phyloP scores from a whole-genome alignment of 2,329 filamentous ascomycete species.

The Colletotrichum horii region DNA sequence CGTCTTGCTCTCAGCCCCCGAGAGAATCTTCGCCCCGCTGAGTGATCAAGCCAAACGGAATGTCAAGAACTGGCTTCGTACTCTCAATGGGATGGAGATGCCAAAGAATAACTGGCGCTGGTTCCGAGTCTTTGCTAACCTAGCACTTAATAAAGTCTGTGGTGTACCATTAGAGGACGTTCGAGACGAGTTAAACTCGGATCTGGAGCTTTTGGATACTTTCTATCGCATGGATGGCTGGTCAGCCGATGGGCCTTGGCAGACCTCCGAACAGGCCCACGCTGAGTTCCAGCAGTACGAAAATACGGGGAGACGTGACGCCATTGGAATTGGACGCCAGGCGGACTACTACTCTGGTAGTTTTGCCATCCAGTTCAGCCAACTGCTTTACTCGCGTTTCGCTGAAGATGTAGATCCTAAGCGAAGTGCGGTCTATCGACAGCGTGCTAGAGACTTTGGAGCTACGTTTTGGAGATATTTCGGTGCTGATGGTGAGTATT shows the following conservation, averaged over 20 bases:
- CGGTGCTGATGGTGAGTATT: slow-evolving; percentile 41
- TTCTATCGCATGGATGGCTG: slow-evolving; percentile 52
- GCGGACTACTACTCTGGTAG: slow-evolving; percentile 60
- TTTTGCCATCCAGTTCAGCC: slow-evolving; percentile 58
- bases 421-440: slow-evolving; percentile 39
- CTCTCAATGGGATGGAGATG: slow-evolving; percentile 49
- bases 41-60: slow-evolving; percentile 34
- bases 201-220: slow-evolving; percentile 47
- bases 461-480: slow-evolving; percentile 53
- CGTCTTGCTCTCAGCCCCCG: slow-evolving; percentile 49
- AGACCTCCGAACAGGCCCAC: slow-evolving; percentile 25
- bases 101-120: slow-evolving; percentile 57
- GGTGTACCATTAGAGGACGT: slow-evolving; percentile 39
- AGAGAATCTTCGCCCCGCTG: slow-evolving; percentile 35
- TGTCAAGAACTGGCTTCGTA: slow-evolving; percentile 44
- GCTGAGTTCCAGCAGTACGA: slow-evolving; percentile 14
- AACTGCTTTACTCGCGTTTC: slow-evolving; percentile 50
- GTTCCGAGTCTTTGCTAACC: slow-evolving; percentile 56
- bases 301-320: slow-evolving; percentile 26
- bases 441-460: slow-evolving; percentile 46
- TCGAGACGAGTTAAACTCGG: slow-evolving; percentile 40
- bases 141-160: slow-evolving; percentile 47
- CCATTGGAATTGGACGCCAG: slow-evolving; percentile 35
- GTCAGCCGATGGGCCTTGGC: slow-evolving; percentile 52
- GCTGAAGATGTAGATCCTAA: slow-evolving; percentile 44